Base-by-base conservation (phyloP, 139 green algal species). In the Desmodesmus armatus region DNA sequence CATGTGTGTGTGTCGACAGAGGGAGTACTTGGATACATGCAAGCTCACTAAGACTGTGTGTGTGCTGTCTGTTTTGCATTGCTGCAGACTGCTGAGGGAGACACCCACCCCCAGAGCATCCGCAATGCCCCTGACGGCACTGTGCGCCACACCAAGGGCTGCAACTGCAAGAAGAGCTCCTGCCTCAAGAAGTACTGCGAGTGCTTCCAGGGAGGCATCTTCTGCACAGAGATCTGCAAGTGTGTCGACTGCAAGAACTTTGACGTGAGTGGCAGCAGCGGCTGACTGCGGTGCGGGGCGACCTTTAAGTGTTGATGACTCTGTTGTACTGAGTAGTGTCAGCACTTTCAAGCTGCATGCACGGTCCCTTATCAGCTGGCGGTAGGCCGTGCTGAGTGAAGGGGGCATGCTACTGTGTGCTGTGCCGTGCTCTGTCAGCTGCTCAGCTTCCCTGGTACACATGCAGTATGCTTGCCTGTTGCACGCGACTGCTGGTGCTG, bases 131-230 rank as follows among this genome's bases (percentile, higher is more conserved):
- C 83, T 11, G 82, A 62, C n/a, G 71, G 78, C 11, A 73, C 51
- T 37, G 85, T 85, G 33, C 91, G 92, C 17, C 95, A 98, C 90
- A 94, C 90, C 79, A 97, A 97, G 84, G 95, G 95, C 60, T 98
- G 95, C 91, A 97, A 97, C 86, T 98, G 95, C 93, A 97, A 97
- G 87, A 98, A 97, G 90, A 93, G 80, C 44, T 77, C 51, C 62
- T 99, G 97, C 92, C 91, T 95, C 29, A 99, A 99, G 85, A 99
- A 99, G 92, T 99, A 99, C 92, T 99, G 97, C 90, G 97, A 99
- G 88, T 99, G 97, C 94, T 99, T 96, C 89, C 95, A 98, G 90
- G 91, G 91, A 17, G 87, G 87, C 86, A 95, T 97, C 47, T 91
- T 91, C 70, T 98, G 95, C 91, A 93, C 89, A 17, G 94, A 96